Conservation (phyloP, 1,284 basidiomycete species). For the Cryptococcus sp. region DNA sequence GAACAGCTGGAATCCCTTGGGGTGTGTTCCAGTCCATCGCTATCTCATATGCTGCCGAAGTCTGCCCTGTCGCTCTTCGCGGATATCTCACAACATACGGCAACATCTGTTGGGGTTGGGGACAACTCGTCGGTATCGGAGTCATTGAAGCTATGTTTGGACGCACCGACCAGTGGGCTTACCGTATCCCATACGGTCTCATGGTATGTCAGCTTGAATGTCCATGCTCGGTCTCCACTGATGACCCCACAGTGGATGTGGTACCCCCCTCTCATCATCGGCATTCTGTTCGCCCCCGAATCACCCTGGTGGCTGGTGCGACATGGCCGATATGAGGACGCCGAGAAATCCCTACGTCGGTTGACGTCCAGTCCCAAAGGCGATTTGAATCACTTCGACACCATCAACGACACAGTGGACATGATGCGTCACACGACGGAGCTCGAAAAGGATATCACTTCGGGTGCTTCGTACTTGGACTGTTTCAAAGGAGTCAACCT, state of each 20-base stretch:
- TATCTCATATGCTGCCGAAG: conserved; percentile 47
- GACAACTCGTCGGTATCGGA: conserved; percentile 48
- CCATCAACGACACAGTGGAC: conserved; percentile 52
- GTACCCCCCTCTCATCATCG: conserved; percentile 44
- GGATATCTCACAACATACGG: conserved; percentile 49
- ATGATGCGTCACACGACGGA: conserved; percentile 45
- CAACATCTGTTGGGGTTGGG: conserved; percentile 51
- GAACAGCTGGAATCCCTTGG: conserved; percentile 32
- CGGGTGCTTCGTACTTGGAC: conserved; percentile 51
- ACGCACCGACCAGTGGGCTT: conserved; percentile 38
- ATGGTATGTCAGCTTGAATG: conserved; percentile 20
- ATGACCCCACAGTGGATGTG: conserved; percentile 35
- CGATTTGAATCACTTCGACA: conserved; percentile 36
- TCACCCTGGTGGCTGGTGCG: conserved; percentile 42
- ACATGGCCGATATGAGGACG: conserved; percentile 56
- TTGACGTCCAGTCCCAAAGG: conserved; percentile 40
- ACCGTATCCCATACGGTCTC: conserved; percentile 42
- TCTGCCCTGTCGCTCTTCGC: conserved; percentile 48
- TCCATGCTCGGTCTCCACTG: neutral
- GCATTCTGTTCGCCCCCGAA: conserved; percentile 41
- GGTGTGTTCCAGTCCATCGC: conserved; percentile 40
- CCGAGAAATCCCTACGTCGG: conserved; percentile 51
- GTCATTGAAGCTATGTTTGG: conserved; percentile 45
- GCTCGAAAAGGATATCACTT: conserved; percentile 40
- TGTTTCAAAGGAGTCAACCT: conserved; percentile 55